phyloP scores from a whole-genome alignment of 2,329 filamentous ascomycete genomes.

The Ascochyta fabae region DNA sequence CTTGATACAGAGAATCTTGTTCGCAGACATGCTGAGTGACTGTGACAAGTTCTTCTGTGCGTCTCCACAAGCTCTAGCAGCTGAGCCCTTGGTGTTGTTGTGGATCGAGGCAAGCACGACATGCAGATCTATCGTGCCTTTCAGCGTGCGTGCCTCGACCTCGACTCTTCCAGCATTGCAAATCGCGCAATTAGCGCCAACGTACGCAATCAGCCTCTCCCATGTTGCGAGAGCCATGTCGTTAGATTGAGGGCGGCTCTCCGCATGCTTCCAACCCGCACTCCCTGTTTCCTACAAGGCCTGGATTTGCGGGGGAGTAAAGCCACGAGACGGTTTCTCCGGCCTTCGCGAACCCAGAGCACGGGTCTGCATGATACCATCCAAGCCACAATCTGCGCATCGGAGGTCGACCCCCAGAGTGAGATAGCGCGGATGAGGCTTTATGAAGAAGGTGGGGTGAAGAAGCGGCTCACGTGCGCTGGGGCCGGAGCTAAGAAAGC shows the following conservation, averaged over 20 bases:
- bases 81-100: constrained; percentile 9
- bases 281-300: not conserved
- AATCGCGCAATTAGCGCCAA: not conserved
- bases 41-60: not conserved
- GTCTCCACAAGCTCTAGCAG: not conserved
- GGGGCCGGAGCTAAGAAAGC: constrained; percentile 1
- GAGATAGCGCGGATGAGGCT: not conserved
- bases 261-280: constrained; percentile 2
- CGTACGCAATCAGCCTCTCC: not conserved
- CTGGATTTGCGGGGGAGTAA: constrained; percentile 9
- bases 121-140: not conserved
- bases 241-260: not conserved
- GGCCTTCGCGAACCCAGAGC: not conserved
- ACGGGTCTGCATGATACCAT: not conserved
- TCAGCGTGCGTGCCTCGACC: too few species aligned
- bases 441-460: constrained; percentile 8
- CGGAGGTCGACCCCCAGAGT: not conserved
- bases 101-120: constrained; percentile 5
- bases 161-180: not conserved
- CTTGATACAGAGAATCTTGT: not conserved
- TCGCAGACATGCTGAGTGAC: not conserved
- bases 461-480: not conserved
- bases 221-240: not conserved
- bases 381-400: constrained; percentile 4
- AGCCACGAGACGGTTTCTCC: constrained; percentile 3